phyloP scores from a whole-genome alignment of 768 basidiomycete genomes.

The Trametes elegans region DNA sequence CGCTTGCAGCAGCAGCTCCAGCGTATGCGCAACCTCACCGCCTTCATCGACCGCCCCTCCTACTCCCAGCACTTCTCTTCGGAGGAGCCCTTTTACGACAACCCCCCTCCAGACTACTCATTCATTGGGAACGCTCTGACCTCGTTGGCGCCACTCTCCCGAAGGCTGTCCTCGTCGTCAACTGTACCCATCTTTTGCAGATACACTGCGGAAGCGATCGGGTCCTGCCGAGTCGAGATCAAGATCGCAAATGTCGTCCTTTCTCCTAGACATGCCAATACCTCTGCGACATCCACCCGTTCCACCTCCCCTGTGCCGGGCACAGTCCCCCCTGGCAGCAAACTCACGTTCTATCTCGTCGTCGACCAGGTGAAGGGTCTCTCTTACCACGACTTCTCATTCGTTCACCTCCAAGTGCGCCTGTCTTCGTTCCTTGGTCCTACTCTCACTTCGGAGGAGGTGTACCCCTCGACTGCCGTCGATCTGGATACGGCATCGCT shows the following conservation, averaged over 20 bases:
- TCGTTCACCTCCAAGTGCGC: constrained; percentile 84
- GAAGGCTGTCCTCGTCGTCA: constrained; percentile 70
- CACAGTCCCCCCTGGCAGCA: constrained; percentile 68
- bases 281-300: constrained; percentile 67
- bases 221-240: constrained; percentile 86
- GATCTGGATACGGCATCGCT: constrained; percentile 71
- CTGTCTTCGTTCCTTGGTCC: constrained; percentile 84
- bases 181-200: constrained; percentile 88
- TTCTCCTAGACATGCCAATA: constrained; percentile 55
- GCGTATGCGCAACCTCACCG: constrained; percentile 90
- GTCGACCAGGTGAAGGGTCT: constrained; percentile 89
- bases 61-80: constrained; percentile 94
- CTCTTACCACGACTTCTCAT: constrained; percentile 85
- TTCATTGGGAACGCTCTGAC: constrained; percentile 88
- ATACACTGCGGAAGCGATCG: constrained; percentile 94
- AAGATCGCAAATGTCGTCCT: constrained; percentile 72
- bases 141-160: constrained; percentile 77
- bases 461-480: constrained; percentile 71
- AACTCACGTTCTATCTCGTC: constrained; percentile 80
- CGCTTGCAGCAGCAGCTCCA: constrained; percentile 85
- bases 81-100: constrained; percentile 91
- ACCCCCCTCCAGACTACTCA: constrained; percentile 83
- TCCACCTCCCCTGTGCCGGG: constrained; percentile 73
- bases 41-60: constrained; percentile 87
- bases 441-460: constrained; percentile 68